These are phyloP conservation scores for Polytrichum commune DNA, from an alignment of 225 moss, liverwort and hornwort genomes.

Conservation along the genomic window DNA sequence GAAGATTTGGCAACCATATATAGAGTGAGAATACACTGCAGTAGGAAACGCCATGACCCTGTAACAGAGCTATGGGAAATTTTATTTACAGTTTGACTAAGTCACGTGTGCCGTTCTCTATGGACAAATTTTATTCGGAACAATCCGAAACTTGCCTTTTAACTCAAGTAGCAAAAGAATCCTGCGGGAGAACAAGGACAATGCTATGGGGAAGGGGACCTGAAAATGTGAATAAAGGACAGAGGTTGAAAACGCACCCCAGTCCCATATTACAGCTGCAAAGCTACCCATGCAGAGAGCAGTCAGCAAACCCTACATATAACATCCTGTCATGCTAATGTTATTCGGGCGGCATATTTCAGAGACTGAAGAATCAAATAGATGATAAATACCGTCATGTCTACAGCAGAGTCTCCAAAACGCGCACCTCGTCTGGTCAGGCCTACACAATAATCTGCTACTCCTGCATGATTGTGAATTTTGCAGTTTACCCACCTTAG, in stretches of 20 bases:
- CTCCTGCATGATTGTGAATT: conserved; percentile 35
- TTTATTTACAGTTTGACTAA: conserved; percentile 7
- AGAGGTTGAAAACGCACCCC: conserved; percentile 19
- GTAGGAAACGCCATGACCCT: not conserved
- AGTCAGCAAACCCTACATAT: conserved; percentile 17
- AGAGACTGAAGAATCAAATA: conserved; percentile 31
- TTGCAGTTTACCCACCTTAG: conserved; percentile 15
- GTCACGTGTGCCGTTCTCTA: not conserved
- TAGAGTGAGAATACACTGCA: too few species aligned
- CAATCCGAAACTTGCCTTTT: not conserved
- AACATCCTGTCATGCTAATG: conserved; percentile 24
- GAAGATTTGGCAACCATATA: too few species aligned
- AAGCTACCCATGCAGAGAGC: conserved; percentile 23
- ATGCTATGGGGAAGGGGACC: conserved; percentile 11
- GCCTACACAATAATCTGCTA: conserved; percentile 25
- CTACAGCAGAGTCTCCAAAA: conserved; percentile 22
- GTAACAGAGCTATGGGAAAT: conserved; percentile 7
- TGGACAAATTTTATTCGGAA: not conserved
- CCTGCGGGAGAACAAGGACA: not conserved
- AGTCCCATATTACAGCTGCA: conserved; percentile 31
- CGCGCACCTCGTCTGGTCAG: conserved; percentile 38
- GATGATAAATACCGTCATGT: conserved; percentile 3
- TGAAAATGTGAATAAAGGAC: conserved; percentile 14
- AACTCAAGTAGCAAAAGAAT: conserved; percentile 1
- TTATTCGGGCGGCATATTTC: conserved; percentile 45